A percentile compares a stretch with the other conserved stretches of the same genome.
These are phyloP conservation scores for Neurospora sp. DNA, from an alignment of 495 filamentous ascomycete species.

Conservation along the genomic window DNA sequence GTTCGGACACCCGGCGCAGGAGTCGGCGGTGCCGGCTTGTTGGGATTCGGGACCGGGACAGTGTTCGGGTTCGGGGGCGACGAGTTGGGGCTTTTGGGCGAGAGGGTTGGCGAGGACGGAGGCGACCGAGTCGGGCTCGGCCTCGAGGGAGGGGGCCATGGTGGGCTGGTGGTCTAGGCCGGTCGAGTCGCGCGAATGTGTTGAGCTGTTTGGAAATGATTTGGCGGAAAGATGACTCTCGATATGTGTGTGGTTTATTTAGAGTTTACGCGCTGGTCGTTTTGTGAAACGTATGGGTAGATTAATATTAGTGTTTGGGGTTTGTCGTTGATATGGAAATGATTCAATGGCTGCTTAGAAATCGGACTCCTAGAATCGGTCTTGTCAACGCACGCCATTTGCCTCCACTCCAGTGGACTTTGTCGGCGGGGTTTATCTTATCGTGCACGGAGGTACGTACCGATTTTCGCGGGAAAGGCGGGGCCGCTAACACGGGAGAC, in stretches of 20 bases:
- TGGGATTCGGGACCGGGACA: conserved; percentile 91
- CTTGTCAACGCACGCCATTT: neutral
- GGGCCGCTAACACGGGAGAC: neutral
- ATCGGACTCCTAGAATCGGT: neutral
- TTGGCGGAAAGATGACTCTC: no score
- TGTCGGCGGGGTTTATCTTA: neutral
- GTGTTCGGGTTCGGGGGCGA: conserved; percentile 93
- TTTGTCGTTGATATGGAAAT: neutral
- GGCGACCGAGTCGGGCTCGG: conserved; percentile 44
- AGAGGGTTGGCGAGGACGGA: conserved; percentile 58
- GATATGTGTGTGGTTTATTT: no score
- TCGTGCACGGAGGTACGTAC: neutral
- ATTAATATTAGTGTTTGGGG: no score
- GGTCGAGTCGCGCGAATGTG: no score
- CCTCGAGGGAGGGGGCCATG: conserved; percentile 54
- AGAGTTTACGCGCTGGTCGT: no score
- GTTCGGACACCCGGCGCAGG: conserved; percentile 91
- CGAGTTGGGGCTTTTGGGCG: conserved; percentile 63
- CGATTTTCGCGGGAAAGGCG: neutral
- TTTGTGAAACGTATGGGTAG: no score
- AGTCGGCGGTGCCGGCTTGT: conserved; percentile 72
- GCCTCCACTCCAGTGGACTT: neutral
- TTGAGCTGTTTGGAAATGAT: no score
- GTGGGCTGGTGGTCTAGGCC: neutral
- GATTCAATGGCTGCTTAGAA: neutral